Percentiles rank a stretch among this genome's conserved stretches.
Evolutionary conservation across 371 early-diverging fungal species (phyloP).

Genomic region (Mucor sp.): DNA sequence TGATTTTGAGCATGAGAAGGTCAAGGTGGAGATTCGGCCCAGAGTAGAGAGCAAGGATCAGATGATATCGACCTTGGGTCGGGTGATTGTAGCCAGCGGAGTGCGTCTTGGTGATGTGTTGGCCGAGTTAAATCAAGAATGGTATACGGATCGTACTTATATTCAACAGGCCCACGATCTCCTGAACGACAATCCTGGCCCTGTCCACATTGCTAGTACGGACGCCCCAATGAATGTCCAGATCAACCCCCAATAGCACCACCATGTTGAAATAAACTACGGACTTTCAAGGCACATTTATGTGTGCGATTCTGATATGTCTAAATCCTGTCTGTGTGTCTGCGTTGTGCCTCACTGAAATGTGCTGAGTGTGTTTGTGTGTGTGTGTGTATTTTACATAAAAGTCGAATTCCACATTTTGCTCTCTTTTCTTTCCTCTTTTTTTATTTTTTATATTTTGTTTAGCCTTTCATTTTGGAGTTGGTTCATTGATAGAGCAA

Average conservation of each 20-base stretch:
- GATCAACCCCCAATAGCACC: constrained; percentile 1
- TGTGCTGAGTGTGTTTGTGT: neutral
- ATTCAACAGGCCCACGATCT: constrained; percentile 36
- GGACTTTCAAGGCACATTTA: neutral
- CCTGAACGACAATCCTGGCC: constrained; percentile 39
- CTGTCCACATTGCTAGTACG: constrained; percentile 40
- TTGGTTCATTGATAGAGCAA: too few relatives aligned
- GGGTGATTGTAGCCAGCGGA: constrained; percentile 36
- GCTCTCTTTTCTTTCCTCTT: neutral
- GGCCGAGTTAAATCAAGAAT: constrained; percentile 36
- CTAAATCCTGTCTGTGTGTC: neutral
- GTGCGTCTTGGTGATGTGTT: constrained; percentile 36
- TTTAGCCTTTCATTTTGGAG: too few relatives aligned
- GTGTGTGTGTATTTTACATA: neutral
- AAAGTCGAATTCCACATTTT: neutral
- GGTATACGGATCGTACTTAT: constrained; percentile 34
- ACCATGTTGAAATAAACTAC: neutral
- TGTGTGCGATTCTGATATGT: neutral
- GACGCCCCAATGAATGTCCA: constrained; percentile 34
- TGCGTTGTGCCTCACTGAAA: neutral
- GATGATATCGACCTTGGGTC: constrained; percentile 30
- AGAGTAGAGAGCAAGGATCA: constrained; percentile 45
- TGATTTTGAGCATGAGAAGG: constrained; percentile 36
- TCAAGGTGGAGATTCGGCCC: constrained; percentile 46
- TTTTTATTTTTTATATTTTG: neutral